Conservation (phyloP, 768 basidiomycete genomes). For the Leucosporidium scottii region DNA sequence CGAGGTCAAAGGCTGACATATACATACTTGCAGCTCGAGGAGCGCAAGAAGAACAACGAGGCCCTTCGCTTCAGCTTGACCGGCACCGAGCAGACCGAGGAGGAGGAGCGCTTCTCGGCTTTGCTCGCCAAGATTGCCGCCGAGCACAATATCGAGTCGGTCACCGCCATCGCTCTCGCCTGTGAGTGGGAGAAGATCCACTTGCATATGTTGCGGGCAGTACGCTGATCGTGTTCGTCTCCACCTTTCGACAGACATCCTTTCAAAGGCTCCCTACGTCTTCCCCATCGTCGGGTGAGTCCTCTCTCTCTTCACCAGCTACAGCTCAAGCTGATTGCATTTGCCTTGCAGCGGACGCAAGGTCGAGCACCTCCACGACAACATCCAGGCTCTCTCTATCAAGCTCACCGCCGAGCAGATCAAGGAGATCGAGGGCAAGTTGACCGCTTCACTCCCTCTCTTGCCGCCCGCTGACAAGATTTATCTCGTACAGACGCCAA, state of each 20-base stretch:
- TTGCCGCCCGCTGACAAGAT: too few species aligned
- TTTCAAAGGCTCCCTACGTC: constrained; percentile 16
- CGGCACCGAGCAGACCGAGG: constrained; percentile 11
- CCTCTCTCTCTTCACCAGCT: background rate
- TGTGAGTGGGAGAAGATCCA: too few species aligned
- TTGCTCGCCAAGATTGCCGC: background rate
- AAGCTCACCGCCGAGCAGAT: constrained; percentile 18
- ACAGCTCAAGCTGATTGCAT: too few species aligned
- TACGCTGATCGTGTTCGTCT: too few species aligned
- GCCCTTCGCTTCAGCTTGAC: too few species aligned
- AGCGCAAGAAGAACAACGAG: background rate
- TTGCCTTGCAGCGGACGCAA: constrained; percentile 27
- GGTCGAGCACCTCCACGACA: constrained; percentile 26
- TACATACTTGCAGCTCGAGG: constrained; percentile 3
- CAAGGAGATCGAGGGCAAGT: background rate
- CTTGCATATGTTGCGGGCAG: too few species aligned
- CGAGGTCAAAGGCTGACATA: too few species aligned
- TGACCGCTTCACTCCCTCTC: too few species aligned
- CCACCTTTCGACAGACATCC: background rate
- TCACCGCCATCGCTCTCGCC: background rate
- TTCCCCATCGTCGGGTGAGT: constrained; percentile 20
- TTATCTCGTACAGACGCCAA: too few species aligned
- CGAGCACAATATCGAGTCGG: background rate
- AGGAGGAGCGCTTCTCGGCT: constrained; percentile 1
- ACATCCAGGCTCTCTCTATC: constrained; percentile 16